A percentile compares a stretch with the other conserved stretches of the same genome.
Conservation (phyloP, 768 basidiomycete genomes). For the Boletus reticuloceps region DNA sequence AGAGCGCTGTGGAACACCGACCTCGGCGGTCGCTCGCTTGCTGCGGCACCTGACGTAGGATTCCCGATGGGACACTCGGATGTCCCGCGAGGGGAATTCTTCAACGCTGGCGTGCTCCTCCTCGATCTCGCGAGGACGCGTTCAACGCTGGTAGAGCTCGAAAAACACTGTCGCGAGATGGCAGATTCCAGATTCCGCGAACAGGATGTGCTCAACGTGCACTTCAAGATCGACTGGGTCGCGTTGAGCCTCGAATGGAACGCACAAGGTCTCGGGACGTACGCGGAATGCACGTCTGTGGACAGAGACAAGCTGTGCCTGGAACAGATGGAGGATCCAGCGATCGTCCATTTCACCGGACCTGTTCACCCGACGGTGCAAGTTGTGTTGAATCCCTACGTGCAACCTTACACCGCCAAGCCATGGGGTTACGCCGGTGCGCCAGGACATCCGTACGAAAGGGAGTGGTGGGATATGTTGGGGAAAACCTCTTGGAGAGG, state of each 20-base stretch:
- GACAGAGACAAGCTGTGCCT: constrained; percentile 37
- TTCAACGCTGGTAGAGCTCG: constrained; percentile 23
- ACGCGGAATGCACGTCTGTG: constrained; percentile 34
- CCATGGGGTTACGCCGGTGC: constrained; percentile 58
- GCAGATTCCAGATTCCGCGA: constrained; percentile 36
- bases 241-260: constrained; percentile 47
- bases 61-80: constrained; percentile 45
- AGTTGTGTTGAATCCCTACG: constrained; percentile 46
- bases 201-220: constrained; percentile 51
- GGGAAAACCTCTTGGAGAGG: constrained; percentile 45
- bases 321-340: constrained; percentile 38
- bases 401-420: constrained; percentile 54
- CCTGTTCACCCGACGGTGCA: constrained; percentile 47
- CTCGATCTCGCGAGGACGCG: constrained; percentile 45
- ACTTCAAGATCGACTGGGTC: constrained; percentile 45
- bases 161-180: constrained; percentile 25
- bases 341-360: constrained; percentile 59
- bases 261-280: constrained; percentile 57
- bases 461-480: constrained; percentile 46
- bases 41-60: constrained; percentile 48
- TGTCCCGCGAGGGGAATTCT: constrained; percentile 37
- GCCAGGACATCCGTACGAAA: constrained; percentile 47
- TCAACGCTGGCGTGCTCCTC: constrained; percentile 56
- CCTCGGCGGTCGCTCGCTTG: constrained; percentile 40
- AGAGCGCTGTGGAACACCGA: constrained; percentile 44